These are phyloP conservation scores for Xylaria sp. DNA, from an alignment of 2,329 filamentous ascomycete species.

Conservation along the genomic window DNA sequence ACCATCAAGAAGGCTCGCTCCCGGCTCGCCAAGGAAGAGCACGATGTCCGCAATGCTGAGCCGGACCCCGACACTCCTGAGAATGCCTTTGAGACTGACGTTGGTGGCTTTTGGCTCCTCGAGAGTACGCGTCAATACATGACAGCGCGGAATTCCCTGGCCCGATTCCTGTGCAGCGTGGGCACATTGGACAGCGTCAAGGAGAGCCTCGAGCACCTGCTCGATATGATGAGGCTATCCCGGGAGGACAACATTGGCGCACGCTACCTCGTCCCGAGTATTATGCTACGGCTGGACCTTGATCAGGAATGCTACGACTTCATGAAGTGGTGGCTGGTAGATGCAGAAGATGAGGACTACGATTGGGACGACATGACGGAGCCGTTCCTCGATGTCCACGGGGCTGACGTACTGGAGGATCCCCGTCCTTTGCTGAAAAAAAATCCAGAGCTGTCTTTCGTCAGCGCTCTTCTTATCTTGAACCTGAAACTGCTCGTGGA, in stretches of 20 bases:
- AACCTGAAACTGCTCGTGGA: conserved; percentile 48
- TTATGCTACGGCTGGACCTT: conserved; percentile 58
- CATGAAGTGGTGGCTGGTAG: conserved; percentile 50
- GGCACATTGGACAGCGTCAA: conserved; percentile 52
- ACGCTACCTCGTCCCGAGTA: conserved; percentile 53
- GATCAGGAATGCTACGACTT: conserved; percentile 65
- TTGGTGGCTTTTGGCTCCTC: conserved; percentile 58
- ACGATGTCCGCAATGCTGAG: conserved; percentile 50
- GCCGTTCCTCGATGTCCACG: conserved; percentile 43
- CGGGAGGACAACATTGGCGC: conserved; percentile 59
- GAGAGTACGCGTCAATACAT: conserved; percentile 58
- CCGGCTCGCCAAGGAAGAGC: conserved; percentile 52
- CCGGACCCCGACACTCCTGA: conserved; percentile 45
- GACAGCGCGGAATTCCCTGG: conserved; percentile 51
- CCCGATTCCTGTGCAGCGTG: conserved; percentile 50
- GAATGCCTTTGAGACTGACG: conserved; percentile 53
- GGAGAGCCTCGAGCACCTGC: conserved; percentile 53
- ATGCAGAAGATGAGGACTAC: conserved; percentile 43
- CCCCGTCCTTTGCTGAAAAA: conserved; percentile 21
- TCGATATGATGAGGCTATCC: conserved; percentile 58
- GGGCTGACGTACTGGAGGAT: conserved; percentile 42
- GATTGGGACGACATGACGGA: conserved; percentile 51
- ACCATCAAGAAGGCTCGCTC: conserved; percentile 49
- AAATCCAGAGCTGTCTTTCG: conserved; percentile 27
- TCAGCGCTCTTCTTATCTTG: conserved; percentile 40